Conservation (phyloP, 2,329 filamentous ascomycete species). For the Claviceps fusiformis region DNA sequence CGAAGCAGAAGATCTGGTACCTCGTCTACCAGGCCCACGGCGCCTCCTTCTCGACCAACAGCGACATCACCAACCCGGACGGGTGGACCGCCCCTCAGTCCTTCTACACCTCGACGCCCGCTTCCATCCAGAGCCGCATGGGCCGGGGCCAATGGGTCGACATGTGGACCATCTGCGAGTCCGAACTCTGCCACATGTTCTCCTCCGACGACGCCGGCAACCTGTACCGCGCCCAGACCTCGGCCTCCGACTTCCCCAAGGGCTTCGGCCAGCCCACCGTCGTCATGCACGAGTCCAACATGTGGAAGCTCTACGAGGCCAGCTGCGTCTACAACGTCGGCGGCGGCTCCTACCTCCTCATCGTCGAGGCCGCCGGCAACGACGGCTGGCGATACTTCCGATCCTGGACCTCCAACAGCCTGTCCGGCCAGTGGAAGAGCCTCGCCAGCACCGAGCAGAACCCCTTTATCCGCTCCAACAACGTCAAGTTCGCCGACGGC, state of each 20-base stretch:
- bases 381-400: slow-evolving; percentile 48
- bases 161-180: slow-evolving; percentile 50
- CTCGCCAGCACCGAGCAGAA: slow-evolving; percentile 39
- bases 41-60: slow-evolving; percentile 1
- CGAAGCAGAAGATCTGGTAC: not conserved
- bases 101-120: not conserved
- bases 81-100: not conserved
- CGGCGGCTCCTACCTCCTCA: slow-evolving; percentile 48
- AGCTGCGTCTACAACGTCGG: slow-evolving; percentile 51
- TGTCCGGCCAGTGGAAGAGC: slow-evolving; percentile 43
- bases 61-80: not conserved
- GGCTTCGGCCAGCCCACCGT: slow-evolving; percentile 40
- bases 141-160: slow-evolving; percentile 42
- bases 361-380: slow-evolving; percentile 47
- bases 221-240: slow-evolving; percentile 51
- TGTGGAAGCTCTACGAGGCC: slow-evolving; percentile 48
- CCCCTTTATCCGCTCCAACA: slow-evolving; percentile 56
- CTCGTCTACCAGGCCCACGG: not conserved
- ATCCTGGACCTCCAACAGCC: slow-evolving; percentile 46
- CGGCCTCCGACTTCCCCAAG: slow-evolving; percentile 47
- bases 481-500: slow-evolving; percentile 29
- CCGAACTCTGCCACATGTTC: slow-evolving; percentile 50
- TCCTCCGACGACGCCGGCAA: slow-evolving; percentile 54
- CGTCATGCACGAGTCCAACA: slow-evolving; percentile 36
- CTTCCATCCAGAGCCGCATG: slow-evolving; percentile 28